Evolutionary conservation across 2,329 filamentous ascomycete species (phyloP), one percentile per base, ranked within the genome.

Genomic region (Fusarium buharicum): DNA sequence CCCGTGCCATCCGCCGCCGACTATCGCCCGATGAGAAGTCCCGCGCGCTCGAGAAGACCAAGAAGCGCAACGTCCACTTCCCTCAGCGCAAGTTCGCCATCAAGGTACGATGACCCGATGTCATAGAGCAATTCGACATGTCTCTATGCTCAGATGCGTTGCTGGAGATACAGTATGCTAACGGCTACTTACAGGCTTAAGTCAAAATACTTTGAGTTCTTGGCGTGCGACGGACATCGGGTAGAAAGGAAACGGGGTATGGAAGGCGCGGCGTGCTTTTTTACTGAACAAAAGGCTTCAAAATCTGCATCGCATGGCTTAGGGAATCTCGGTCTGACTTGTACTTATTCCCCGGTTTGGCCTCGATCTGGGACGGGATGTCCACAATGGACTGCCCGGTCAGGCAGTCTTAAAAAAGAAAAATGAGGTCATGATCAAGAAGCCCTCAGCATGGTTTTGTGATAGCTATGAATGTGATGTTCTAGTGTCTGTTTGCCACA

Each of bases 81-180:
- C 95, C 95, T 72, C 92, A 96, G 87, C 90, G 95, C 84, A 97
- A 96, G 86, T 99, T 90, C 83, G 95, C 95, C 82, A 91, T 99
- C 82, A 99, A 98, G 94, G 95, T 93, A 86, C 69, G 73, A 44
- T 38, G 31, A 34, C 17, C 41, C 28, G 13, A 45, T 8, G 37
- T 27, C 12, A 38, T 46, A 3, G 17, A 46, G 30, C 16, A n/a
- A 51, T 37, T 24, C 22, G 6, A 46, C 14, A 17, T 13, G 16
- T 31, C 9, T 41, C 10, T 30, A 37, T 30, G 37, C 30, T 27
- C 31, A 34, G n/a, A 22, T 12, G 4, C n/a, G 11, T 37, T 8
- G 17, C 12, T 37, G 22, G 12, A 61, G 16, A 45, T 14, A 16
- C 37, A 18, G 11, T 36, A 22, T 47, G 37, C 70, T 72, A 58